Evolutionary conservation across 1,284 basidiomycete species (phyloP), one percentile per base, ranked within the genome.

Genomic region (Erythrobasidium hasegawianum): DNA sequence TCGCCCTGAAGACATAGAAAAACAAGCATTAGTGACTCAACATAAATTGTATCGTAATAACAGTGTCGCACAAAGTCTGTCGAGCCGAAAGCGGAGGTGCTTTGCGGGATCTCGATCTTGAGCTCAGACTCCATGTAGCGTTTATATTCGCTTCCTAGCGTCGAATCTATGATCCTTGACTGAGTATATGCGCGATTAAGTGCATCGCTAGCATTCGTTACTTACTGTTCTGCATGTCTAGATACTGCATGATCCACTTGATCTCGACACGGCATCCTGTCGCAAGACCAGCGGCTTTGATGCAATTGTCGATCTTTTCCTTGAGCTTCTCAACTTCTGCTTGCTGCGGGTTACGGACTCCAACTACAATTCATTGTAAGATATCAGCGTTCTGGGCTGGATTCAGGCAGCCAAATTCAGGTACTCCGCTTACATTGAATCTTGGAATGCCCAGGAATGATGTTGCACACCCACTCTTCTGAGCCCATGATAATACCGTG

Each of bases 201-300:
- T n/a, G 71, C 58, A 53, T 53, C 49, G 24, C 13, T 20, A 69
- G 69, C n/a, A 59, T 66, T 33, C 33, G 11, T 5, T 4, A 33
- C 72, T 70, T 1, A 74, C 73, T 5, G 73, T 72, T 69, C 41
- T 61, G 45, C 69, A 64, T 40, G 54, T 57, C 61, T 41, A 65
- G 43, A 49, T 70, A 60, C 18, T 50, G 29, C 41, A 61, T 61
- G 4, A 26, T 50, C 60, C 53, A 66, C 2, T 79, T 78, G 59
- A 86, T 76, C 53, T 84, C 80, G 59, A 85, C 79, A 55, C 77
- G 80, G 75, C 88, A 90, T 1, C 82, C 83, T 2, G 88, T 88
- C 1, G 87, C 86, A 27, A 84, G 78, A 5, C 83, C 84, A 1
- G 86, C 89, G 14, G 86, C 88, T 71, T 76, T 69, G 57, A 78